phyloP scores from a whole-genome alignment of 257 asterid species.

The Solanum medicagineum region DNA sequence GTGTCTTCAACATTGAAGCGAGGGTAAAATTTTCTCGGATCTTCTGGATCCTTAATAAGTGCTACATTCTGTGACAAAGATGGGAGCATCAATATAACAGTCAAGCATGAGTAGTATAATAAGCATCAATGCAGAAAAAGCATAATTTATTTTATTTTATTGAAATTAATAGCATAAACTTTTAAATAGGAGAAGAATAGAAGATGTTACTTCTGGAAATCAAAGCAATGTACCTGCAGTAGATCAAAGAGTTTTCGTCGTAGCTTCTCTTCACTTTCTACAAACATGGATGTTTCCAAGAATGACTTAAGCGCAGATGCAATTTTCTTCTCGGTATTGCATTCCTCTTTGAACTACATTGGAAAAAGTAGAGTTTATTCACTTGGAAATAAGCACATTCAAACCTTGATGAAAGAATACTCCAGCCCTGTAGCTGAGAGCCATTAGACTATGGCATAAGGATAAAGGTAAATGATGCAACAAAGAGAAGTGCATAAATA shows the following conservation, averaged over 20 bases:
- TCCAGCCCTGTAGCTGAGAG: not conserved
- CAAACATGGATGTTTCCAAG: slow-evolving; percentile 46
- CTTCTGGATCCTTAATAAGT: slow-evolving; percentile 84
- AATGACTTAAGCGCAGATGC: slow-evolving; percentile 61
- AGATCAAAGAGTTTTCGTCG: slow-evolving; percentile 70
- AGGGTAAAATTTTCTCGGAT: slow-evolving; percentile 63
- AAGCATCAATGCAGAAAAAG: not conserved
- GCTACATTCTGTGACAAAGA: slow-evolving; percentile 53
- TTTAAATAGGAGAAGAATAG: not conserved
- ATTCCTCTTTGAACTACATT: slow-evolving; percentile 83
- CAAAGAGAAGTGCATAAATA: not conserved
- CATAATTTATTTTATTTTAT: not conserved
- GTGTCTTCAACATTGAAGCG: slow-evolving; percentile 97
- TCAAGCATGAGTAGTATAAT: not conserved
- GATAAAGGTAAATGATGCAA: not conserved
- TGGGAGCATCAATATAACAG: not conserved
- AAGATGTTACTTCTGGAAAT: not conserved
- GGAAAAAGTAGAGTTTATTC: not conserved
- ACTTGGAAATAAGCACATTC: not conserved
- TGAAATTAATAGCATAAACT: not conserved
- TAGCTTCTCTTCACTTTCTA: slow-evolving; percentile 59
- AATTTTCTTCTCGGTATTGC: slow-evolving; percentile 80
- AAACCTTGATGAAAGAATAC: not conserved
- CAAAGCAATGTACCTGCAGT: slow-evolving; percentile 37
- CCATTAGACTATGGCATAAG: not conserved